Percentiles rank a stretch among this genome's conserved stretches.
Conservation (phyloP, 163 green algal genomes). For the Picocystis sp. region DNA sequence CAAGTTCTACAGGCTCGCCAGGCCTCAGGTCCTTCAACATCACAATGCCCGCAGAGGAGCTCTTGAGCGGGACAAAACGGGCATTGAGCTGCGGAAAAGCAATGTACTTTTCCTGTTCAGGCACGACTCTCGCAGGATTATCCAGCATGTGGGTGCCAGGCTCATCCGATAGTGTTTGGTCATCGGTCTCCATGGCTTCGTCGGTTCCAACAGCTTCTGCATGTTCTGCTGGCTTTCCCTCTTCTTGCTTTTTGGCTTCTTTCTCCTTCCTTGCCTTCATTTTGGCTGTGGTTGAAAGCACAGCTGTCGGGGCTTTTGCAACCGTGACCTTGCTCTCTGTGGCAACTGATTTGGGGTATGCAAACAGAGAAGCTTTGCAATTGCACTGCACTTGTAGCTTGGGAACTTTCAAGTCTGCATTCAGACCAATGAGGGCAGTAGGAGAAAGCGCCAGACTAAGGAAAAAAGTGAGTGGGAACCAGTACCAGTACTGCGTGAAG, state of each 20-base stretch:
- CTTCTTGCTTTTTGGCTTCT: slow-evolving; percentile 32
- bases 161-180: slow-evolving; percentile 12
- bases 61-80: slow-evolving; percentile 39
- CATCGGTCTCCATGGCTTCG: slow-evolving; percentile 41
- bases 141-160: slow-evolving; percentile 28
- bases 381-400: slow-evolving; percentile 43
- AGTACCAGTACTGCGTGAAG: slow-evolving; percentile 98
- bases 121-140: slow-evolving; percentile 77
- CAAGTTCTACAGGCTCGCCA: slow-evolving; percentile 5
- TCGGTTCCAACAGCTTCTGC: slow-evolving; percentile 8
- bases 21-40: slow-evolving; percentile 29
- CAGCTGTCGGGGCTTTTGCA: slow-evolving; percentile 67
- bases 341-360: slow-evolving; percentile 62
- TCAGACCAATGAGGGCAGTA: slow-evolving; percentile 73
- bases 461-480: slow-evolving; percentile 91
- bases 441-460: slow-evolving; percentile 66
- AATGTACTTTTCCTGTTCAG: slow-evolving; percentile 61
- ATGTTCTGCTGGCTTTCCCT: slow-evolving; percentile 8
- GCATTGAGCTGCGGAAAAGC: slow-evolving; percentile 21
- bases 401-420: slow-evolving; percentile 62
- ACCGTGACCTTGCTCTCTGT: slow-evolving; percentile 40
- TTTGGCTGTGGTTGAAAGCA: slow-evolving; percentile 83
- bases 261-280: slow-evolving; percentile 37
- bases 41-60: slow-evolving; percentile 28
- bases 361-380: slow-evolving; percentile 64